Evolutionary conservation across 345 rosid species (phyloP), one percentile per base, ranked within the genome.

Genomic region (Pistacia vera): DNA sequence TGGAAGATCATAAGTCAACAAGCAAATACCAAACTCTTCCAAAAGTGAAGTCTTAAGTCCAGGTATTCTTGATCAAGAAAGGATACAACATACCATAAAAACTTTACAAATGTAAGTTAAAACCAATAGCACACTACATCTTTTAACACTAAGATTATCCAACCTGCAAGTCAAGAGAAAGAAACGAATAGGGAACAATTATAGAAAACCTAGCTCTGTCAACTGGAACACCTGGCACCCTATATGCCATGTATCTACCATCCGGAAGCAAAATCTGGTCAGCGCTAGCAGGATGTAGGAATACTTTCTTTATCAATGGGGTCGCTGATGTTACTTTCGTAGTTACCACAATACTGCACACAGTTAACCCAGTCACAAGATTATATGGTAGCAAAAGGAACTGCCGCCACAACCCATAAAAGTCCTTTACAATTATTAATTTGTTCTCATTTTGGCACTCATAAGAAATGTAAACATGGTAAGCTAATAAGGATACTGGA

Each of bases 121-220:
- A 20, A 35, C 1, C n/a, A 22, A 48, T 11, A 1, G n/a, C 18
- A 68, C 10, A 52, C 8, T 33, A 36, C 30, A 49, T 46, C 35
- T 71, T 62, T 51, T 49, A 63, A 59, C 49, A 48, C 5, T 30
- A 51, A 35, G 46, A 33, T 55, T 67, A 66, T 56, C 78, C 58
- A 77, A 91, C 95, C 95, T 85, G 93, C 87, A 25, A 91, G 88
- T 66, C 93, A 76, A 46, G 95, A 91, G 44, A 91, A 68, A 91
- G 92, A 81, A 89, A 91, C 12, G 86, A 46, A 83, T 91, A 93
- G 8, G 93, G 93, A 48, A 55, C 81, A 78, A 91, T 77, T 74
- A 91, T 75, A 1, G 89, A 74, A 81, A 85, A 91, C 79, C 92
- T 83, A 71, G 92, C 95, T 79, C 73, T 76, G 70, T 82, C 81